These are phyloP conservation scores for Pyricularia grisea DNA, from an alignment of 2,329 filamentous ascomycete species.

Conservation along the genomic window DNA sequence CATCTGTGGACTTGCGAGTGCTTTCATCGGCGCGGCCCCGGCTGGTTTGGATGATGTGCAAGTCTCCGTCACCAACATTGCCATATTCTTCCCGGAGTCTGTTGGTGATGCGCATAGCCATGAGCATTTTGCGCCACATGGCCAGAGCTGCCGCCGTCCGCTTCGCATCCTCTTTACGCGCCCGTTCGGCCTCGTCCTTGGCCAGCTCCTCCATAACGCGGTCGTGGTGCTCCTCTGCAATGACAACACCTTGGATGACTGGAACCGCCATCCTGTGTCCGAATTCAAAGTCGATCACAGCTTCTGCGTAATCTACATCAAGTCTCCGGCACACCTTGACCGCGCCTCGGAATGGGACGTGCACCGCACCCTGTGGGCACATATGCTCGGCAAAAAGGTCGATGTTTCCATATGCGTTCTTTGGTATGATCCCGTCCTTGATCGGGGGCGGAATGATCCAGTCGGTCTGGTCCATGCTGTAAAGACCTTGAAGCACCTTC, in stretches of 20 bases:
- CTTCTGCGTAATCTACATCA: conserved; percentile 83
- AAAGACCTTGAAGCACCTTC: conserved; percentile 81
- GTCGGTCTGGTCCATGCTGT: conserved; percentile 75
- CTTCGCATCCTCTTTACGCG: conserved; percentile 76
- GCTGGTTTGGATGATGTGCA: conserved; percentile 45
- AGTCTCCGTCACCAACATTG: conserved; percentile 33
- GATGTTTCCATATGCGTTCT: conserved; percentile 93
- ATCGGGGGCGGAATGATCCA: conserved; percentile 93
- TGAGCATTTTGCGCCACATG: conserved; percentile 79
- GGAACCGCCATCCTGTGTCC: conserved; percentile 90
- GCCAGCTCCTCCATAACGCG: conserved; percentile 69
- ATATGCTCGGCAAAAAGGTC: conserved; percentile 92
- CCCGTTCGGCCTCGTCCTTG: conserved; percentile 65
- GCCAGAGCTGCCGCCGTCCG: conserved; percentile 62
- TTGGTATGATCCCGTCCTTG: conserved; percentile 74
- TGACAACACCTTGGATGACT: conserved; percentile 80
- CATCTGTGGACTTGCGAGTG: conserved; percentile 4
- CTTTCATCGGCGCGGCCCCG: conserved; percentile 9
- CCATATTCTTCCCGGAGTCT: conserved; percentile 71
- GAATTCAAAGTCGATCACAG: conserved; percentile 94
- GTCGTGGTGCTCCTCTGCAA: conserved; percentile 71
- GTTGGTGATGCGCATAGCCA: conserved; percentile 74
- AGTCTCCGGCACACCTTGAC: conserved; percentile 76
- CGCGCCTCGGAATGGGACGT: conserved; percentile 70
- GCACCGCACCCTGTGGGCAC: conserved; percentile 72